Conservation (phyloP, 805 yeast species). For the Zygosaccharomyces bailii region DNA sequence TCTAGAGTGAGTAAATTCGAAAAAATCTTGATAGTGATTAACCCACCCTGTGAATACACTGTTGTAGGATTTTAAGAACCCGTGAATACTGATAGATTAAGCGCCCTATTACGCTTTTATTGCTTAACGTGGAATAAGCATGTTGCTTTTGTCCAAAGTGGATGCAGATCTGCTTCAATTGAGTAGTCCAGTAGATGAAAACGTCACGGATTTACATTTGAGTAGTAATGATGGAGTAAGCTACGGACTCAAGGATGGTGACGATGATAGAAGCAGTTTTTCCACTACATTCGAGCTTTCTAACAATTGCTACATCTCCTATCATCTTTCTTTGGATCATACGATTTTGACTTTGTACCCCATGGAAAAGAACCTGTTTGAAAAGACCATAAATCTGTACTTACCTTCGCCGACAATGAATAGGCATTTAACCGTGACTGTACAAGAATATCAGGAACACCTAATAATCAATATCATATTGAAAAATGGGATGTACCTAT, state of each 20-base stretch:
- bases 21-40: constrained; percentile 1
- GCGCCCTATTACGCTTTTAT: constrained; percentile 3
- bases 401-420: constrained; percentile 28
- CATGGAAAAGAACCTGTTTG: constrained; percentile 17
- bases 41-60: background rate
- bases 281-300: constrained; percentile 21
- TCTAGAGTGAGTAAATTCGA: background rate
- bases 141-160: constrained; percentile 25
- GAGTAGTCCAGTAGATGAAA: constrained; percentile 13
- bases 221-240: constrained; percentile 8
- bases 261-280: constrained; percentile 20
- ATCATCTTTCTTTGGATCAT: constrained; percentile 26
- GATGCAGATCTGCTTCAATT: constrained; percentile 29
- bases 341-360: constrained; percentile 25
- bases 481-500: constrained; percentile 25
- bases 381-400: constrained; percentile 26
- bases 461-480: constrained; percentile 27
- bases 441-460: constrained; percentile 11
- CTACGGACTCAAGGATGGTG: background rate
- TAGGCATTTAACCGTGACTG: constrained; percentile 24
- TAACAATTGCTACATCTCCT: constrained; percentile 25
- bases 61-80: background rate
- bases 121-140: constrained; percentile 3
- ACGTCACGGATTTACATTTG: constrained; percentile 21
- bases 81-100: background rate